A percentile compares a stretch with the other conserved stretches of the same genome.
These are phyloP conservation scores for Xylaria venustula DNA, from an alignment of 495 filamentous ascomycete species.

Conservation along the genomic window DNA sequence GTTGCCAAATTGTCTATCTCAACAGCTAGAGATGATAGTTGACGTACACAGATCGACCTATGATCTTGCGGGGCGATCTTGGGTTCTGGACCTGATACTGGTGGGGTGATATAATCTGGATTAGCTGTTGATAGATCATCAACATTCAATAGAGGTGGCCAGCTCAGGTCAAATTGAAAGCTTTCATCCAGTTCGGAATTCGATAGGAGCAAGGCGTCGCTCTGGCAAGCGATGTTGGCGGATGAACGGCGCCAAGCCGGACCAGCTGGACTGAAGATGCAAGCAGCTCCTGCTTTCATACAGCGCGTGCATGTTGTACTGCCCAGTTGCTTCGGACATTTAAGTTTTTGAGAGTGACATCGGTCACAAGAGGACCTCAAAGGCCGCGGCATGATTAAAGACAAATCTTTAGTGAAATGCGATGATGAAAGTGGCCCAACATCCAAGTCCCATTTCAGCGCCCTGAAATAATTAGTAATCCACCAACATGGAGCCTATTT, in stretches of 20 bases:
- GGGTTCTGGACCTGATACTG: neutral
- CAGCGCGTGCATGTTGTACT: conserved; percentile 32
- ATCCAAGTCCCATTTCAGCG: neutral
- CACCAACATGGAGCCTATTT: too few relatives aligned
- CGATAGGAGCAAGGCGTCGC: neutral
- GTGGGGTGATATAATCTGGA: neutral
- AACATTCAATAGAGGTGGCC: conserved; percentile 16
- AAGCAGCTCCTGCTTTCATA: conserved; percentile 30
- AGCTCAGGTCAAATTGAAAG: conserved; percentile 16
- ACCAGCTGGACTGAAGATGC: conserved; percentile 36
- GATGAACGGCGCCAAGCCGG: conserved; percentile 22
- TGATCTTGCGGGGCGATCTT: conserved; percentile 20
- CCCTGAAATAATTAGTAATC: too few relatives aligned
- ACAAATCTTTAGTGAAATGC: neutral
- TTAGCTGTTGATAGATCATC: conserved; percentile 5
- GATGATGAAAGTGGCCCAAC: neutral
- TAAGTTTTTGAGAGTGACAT: conserved; percentile 41
- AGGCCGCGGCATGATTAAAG: conserved; percentile 22
- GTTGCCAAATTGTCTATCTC: conserved; percentile 20
- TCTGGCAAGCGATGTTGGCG: conserved; percentile 2
- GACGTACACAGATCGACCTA: conserved; percentile 15
- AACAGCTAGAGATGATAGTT: conserved; percentile 20
- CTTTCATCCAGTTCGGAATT: neutral
- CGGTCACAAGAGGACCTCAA: conserved; percentile 34
- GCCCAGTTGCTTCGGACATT: conserved; percentile 33